Evolutionary conservation across 495 filamentous ascomycete species (phyloP).

Genomic region (Aspergillus nanangensis): DNA sequence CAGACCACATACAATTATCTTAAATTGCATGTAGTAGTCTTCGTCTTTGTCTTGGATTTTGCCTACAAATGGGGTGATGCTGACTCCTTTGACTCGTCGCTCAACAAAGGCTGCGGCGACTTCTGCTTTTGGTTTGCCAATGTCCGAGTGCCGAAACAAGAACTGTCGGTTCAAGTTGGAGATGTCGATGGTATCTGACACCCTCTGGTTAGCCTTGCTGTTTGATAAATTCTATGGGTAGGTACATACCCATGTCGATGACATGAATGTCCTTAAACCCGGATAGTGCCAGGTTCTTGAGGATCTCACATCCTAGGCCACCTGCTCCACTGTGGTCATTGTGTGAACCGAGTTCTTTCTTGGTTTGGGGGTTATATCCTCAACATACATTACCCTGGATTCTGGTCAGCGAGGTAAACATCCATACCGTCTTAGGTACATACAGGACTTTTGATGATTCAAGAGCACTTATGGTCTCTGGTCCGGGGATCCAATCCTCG

Average conservation of each 20-base stretch:
- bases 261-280: slow-evolving; percentile 97
- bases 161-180: slow-evolving; percentile 98
- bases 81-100: slow-evolving; percentile 80
- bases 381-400: slow-evolving; percentile 33
- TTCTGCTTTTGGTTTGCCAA: slow-evolving; percentile 91
- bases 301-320: slow-evolving; percentile 91
- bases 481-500: slow-evolving; percentile 60
- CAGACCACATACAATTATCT: slow-evolving; percentile 88
- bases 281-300: slow-evolving; percentile 93
- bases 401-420: slow-evolving; percentile 26
- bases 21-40: slow-evolving; percentile 97
- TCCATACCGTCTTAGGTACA: slow-evolving; percentile 20
- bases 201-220: slow-evolving; percentile 13
- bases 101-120: slow-evolving; percentile 90
- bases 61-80: slow-evolving; percentile 87
- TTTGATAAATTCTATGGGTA: neutral
- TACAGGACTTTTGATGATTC: slow-evolving; percentile 69
- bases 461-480: slow-evolving; percentile 54
- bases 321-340: slow-evolving; percentile 71
- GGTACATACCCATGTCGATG: slow-evolving; percentile 84
- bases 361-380: no score
- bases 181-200: slow-evolving; percentile 88
- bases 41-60: slow-evolving; percentile 97
- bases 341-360: no score
- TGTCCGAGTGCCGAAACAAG: slow-evolving; percentile 87